Evolutionary conservation across 306 rosid genomes (phyloP).

Genomic region (Heteromeles arbutifolia): DNA sequence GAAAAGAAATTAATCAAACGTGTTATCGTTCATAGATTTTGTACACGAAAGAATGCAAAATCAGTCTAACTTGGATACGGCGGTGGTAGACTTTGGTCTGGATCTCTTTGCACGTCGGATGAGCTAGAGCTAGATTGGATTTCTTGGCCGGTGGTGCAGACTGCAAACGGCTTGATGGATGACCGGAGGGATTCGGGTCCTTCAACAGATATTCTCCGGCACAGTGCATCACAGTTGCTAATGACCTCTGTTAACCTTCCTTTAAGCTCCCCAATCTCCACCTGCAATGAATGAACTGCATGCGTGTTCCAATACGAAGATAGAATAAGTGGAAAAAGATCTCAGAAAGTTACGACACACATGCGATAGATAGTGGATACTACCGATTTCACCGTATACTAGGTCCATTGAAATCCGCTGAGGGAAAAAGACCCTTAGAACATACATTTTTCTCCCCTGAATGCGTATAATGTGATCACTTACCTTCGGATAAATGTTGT

Average conservation of each 20-base stretch:
- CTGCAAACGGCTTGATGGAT: constrained; percentile 53
- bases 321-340: not conserved
- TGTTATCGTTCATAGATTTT: constrained; percentile 11
- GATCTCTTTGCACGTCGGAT: constrained; percentile 21
- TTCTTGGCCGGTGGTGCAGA: constrained; percentile 17
- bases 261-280: constrained; percentile 86
- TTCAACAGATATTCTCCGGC: constrained; percentile 64
- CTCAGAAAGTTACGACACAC: not conserved
- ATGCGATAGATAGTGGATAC: not conserved
- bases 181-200: constrained; percentile 73
- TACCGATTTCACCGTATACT: not conserved
- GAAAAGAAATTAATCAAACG: constrained; percentile 10
- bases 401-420: not conserved
- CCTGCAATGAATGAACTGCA: constrained; percentile 81
- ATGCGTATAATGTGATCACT: not conserved
- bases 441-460: not conserved
- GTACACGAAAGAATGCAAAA: constrained; percentile 3
- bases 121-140: constrained; percentile 20
- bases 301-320: constrained; percentile 11
- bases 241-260: constrained; percentile 92
- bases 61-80: constrained; percentile 45
- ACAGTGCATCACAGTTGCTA: constrained; percentile 76
- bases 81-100: constrained; percentile 22
- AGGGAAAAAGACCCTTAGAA: not conserved
- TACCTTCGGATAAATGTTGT: constrained; percentile 88